Base-by-base conservation (phyloP, 345 rosid species). In the Theobroma cacao region DNA sequence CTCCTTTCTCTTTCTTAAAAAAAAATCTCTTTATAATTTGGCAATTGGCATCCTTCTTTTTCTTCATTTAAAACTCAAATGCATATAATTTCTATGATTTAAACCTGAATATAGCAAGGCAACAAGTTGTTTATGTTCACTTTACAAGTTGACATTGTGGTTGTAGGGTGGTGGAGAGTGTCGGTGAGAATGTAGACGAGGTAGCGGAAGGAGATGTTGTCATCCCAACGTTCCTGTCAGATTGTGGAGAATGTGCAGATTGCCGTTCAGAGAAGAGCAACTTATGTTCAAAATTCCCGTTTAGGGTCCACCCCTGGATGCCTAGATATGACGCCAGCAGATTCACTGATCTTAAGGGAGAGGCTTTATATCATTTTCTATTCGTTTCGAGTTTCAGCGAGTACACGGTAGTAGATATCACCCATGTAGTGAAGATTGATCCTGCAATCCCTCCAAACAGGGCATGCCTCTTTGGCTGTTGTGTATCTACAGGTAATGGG, bases 401-500 rank as follows among this genome's bases (percentile, higher is more conserved):
- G 84, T 95, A 91, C 75, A 91, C 97, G 0, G 98, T 91, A 18
- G 86, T 95, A 4, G 94, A 95, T 81, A 68, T 81, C 31, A 88
- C 91, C n/a, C 87, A 95, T 76, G 63, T 95, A 4, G 87, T 86
- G 1, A 93, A 91, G 86, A 82, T 91, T 28, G 95, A 93, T 78
- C 84, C 89, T 59, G 74, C 87, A 11, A 56, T 89, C 68, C 93
- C 97, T 71, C 97, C 98, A 34, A 86, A 81, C 40, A 88, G 74
- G 78, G 98, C 98, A 30, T 91, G 97, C 78, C 98, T 95, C 75
- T 89, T 95, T 18, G 87, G 98, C 56, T 95, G 98, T 20, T 97
- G 98, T 76, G 86, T 95, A 47, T 89, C 98, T 34, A 93, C 98
- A 59, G 98, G 98, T 89, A 85, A 58, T 58, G 28, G 48, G 24